Conservation (phyloP, 179 eudicot genomes). For the Spinacia oleracea region DNA sequence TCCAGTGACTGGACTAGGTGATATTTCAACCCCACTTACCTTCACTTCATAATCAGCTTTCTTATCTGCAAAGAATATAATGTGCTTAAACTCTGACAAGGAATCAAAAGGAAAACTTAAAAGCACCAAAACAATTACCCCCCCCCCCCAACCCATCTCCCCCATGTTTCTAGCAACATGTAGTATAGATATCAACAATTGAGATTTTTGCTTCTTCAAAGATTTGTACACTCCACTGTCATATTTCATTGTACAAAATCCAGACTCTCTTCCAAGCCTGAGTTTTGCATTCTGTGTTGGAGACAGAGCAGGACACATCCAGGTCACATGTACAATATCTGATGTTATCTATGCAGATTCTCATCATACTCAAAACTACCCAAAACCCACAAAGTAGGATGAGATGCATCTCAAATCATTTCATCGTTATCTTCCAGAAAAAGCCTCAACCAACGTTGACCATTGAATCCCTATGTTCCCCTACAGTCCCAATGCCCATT, state of each 20-base stretch:
- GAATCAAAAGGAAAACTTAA: neutral
- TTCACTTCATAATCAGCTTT: constrained; percentile 49
- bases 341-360: neutral
- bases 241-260: neutral
- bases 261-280: neutral
- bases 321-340: neutral
- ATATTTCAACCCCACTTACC: constrained; percentile 50
- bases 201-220: neutral
- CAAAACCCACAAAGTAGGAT: neutral
- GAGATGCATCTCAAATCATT: too few species aligned
- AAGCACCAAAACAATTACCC: neutral
- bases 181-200: neutral
- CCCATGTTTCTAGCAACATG: neutral
- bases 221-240: neutral
- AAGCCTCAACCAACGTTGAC: too few species aligned
- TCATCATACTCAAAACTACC: neutral
- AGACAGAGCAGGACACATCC: neutral
- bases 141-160: neutral
- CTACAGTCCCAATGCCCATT: too few species aligned
- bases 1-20: constrained; percentile 51
- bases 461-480: too few species aligned
- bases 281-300: neutral
- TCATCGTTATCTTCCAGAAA: too few species aligned
- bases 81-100: neutral
- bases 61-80: constrained; percentile 45